These are phyloP conservation scores for Cutaneotrichosporon sp. DNA, from an alignment of 1,284 basidiomycete genomes.

Conservation along the genomic window DNA sequence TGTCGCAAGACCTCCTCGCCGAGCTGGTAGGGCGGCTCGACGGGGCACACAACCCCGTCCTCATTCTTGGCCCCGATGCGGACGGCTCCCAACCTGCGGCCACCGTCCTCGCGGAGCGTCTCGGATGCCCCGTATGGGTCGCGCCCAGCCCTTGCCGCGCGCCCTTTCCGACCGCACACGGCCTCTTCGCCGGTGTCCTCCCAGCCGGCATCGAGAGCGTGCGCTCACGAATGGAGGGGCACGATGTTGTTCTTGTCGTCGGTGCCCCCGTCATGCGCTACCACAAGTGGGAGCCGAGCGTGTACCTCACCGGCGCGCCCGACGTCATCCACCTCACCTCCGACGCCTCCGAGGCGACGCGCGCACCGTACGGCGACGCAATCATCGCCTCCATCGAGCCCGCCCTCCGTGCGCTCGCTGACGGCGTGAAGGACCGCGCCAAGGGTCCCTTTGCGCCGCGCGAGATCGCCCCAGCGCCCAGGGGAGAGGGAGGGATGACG, in stretches of 20 bases:
- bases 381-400: slow-evolving; percentile 8
- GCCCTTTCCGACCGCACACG: slow-evolving; percentile 20
- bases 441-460: not conserved
- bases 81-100: slow-evolving; percentile 11
- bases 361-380: slow-evolving; percentile 19
- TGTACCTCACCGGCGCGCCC: slow-evolving; percentile 1
- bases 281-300: slow-evolving; percentile 20
- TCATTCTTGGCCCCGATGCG: slow-evolving; percentile 21
- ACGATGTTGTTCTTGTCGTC: slow-evolving; percentile 18
- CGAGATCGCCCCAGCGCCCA: not conserved
- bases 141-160: slow-evolving; percentile 16
- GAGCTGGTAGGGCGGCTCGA: slow-evolving; percentile 1
- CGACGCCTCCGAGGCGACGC: slow-evolving; percentile 16
- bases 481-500: slow-evolving; percentile 1
- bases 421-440: not conserved
- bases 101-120: slow-evolving; percentile 11
- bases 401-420: slow-evolving; percentile 5
- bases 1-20: not conserved
- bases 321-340: slow-evolving; percentile 18
- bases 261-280: slow-evolving; percentile 20
- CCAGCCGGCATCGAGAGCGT: slow-evolving; percentile 13
- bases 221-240: slow-evolving; percentile 8
- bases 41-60: slow-evolving; percentile 5
- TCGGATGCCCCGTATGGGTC: slow-evolving; percentile 16
- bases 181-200: slow-evolving; percentile 15